Percentiles rank a stretch among this genome's conserved stretches.
These are phyloP conservation scores for Penicillium egyptiacum DNA, from an alignment of 495 filamentous ascomycete genomes.

Conservation along the genomic window DNA sequence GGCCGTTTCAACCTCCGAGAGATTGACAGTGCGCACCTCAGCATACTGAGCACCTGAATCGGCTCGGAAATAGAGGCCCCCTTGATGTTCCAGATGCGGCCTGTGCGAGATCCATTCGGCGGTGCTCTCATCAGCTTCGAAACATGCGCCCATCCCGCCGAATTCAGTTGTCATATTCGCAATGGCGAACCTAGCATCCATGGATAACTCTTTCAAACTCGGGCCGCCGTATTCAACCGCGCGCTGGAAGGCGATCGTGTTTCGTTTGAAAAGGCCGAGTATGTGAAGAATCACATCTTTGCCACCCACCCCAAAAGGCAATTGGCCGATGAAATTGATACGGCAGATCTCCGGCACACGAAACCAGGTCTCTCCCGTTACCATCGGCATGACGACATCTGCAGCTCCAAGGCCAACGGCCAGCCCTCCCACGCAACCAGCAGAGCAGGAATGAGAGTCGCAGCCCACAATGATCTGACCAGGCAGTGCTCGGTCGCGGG, in stretches of 20 bases:
- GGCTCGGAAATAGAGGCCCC: slow-evolving; percentile 38
- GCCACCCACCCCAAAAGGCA: slow-evolving; percentile 39
- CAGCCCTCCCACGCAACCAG: slow-evolving; percentile 41
- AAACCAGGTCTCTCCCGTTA: slow-evolving; percentile 51
- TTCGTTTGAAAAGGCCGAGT: slow-evolving; percentile 42
- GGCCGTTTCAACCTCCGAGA: slow-evolving; percentile 36
- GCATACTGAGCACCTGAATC: slow-evolving; percentile 41
- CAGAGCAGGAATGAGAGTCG: slow-evolving; percentile 51
- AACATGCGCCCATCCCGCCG: slow-evolving; percentile 45
- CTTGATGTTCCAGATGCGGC: slow-evolving; percentile 33
- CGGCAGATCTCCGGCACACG: slow-evolving; percentile 43
- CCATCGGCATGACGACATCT: slow-evolving; percentile 46
- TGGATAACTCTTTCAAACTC: slow-evolving; percentile 35
- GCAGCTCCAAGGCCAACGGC: slow-evolving; percentile 47
- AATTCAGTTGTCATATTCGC: slow-evolving; percentile 53
- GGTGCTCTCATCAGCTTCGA: slow-evolving; percentile 40
- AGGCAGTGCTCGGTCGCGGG: slow-evolving; percentile 43
- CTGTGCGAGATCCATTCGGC: slow-evolving; percentile 30
- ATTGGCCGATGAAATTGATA: slow-evolving; percentile 36
- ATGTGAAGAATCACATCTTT: slow-evolving; percentile 52
- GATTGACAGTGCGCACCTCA: slow-evolving; percentile 36
- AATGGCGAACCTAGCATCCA: slow-evolving; percentile 51
- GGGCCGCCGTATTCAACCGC: slow-evolving; percentile 49
- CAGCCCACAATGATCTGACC: slow-evolving; percentile 47
- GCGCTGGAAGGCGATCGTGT: slow-evolving; percentile 46